These are phyloP conservation scores for Calamus simplicifolius DNA, from an alignment of 176 grass and related monocot species.

Conservation along the genomic window DNA sequence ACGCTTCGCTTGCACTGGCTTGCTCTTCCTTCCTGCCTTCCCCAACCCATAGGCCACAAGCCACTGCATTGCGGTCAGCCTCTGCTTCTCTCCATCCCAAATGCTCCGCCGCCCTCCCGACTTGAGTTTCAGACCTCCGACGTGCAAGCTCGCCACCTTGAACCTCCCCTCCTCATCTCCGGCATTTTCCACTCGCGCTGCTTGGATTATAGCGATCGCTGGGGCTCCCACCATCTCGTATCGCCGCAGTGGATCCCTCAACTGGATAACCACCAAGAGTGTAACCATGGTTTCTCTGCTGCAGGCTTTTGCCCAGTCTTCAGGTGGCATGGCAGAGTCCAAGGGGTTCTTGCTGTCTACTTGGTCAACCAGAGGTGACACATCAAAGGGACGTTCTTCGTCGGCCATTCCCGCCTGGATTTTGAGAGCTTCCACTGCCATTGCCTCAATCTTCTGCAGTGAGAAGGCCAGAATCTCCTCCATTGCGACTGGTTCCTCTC, in stretches of 20 bases:
- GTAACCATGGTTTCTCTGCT: conserved; percentile 17
- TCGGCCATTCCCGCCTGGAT: conserved; percentile 61
- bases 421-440: conserved; percentile 74
- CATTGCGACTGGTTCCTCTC: conserved; percentile 32
- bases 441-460: conserved; percentile 71
- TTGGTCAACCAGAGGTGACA: conserved; percentile 23
- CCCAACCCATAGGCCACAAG: conserved; percentile 77
- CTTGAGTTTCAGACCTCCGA: conserved; percentile 48
- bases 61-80: conserved; percentile 91
- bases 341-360: conserved; percentile 18
- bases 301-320: conserved; percentile 41
- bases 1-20: conserved; percentile 19
- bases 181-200: conserved; percentile 1
- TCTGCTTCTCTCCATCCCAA: conserved; percentile 84
- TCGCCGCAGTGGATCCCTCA: conserved; percentile 73
- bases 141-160: conserved; percentile 67
- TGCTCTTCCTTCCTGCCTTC: conserved; percentile 52
- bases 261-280: conserved; percentile 54
- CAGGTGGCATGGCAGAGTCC: conserved; percentile 43
- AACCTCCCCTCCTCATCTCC: conserved; percentile 45
- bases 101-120: conserved; percentile 31
- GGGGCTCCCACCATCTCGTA: conserved; percentile 80
- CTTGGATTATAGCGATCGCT: conserved; percentile 61
- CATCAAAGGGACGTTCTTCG: conserved; percentile 63
- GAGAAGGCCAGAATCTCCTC: conserved; percentile 65